Conservation (phyloP, 192 early-diverging fungal genomes). For the Backusella luteola region DNA sequence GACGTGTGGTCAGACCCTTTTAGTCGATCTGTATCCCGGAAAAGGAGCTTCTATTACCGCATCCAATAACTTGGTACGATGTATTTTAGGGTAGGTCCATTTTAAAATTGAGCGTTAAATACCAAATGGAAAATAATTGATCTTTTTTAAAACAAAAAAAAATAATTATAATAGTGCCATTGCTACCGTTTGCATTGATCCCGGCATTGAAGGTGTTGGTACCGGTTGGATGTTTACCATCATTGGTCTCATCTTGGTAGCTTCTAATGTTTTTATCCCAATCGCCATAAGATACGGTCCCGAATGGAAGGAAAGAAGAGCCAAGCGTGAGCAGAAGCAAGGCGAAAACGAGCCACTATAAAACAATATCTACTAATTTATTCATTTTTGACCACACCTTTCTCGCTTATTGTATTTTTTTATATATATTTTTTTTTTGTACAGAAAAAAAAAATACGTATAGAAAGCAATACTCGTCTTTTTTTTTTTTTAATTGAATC, state of each 20-base stretch:
- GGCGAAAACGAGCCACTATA: neutral
- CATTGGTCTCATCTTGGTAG: slow-evolving; percentile 13
- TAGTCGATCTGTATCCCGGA: slow-evolving; percentile 33
- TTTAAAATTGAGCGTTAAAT: neutral
- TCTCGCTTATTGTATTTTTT: neutral
- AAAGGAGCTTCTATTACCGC: slow-evolving; percentile 27
- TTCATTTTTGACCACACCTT: neutral
- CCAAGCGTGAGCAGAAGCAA: neutral
- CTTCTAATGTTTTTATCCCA: slow-evolving; percentile 13
- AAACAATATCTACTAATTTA: neutral
- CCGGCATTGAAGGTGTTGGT: slow-evolving; percentile 23
- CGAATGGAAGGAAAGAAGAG: slow-evolving; percentile 15
- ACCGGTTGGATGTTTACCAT: slow-evolving; percentile 33
- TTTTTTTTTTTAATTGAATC: neutral
- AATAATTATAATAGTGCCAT: slow-evolving; percentile 5
- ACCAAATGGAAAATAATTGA: neutral
- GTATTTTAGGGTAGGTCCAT: slow-evolving; percentile 12
- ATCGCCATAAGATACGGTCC: slow-evolving; percentile 19
- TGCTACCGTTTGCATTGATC: slow-evolving; percentile 28
- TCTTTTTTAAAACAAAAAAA: neutral
- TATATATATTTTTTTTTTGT: neutral
- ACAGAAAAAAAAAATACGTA: neutral
- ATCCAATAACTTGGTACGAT: slow-evolving; percentile 29
- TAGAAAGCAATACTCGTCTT: neutral
- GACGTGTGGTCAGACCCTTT: slow-evolving; percentile 11